Percentiles rank a stretch among this genome's conserved stretches.
Conservation (phyloP, 2,329 filamentous ascomycete genomes). For the Cytospora schulzeri region DNA sequence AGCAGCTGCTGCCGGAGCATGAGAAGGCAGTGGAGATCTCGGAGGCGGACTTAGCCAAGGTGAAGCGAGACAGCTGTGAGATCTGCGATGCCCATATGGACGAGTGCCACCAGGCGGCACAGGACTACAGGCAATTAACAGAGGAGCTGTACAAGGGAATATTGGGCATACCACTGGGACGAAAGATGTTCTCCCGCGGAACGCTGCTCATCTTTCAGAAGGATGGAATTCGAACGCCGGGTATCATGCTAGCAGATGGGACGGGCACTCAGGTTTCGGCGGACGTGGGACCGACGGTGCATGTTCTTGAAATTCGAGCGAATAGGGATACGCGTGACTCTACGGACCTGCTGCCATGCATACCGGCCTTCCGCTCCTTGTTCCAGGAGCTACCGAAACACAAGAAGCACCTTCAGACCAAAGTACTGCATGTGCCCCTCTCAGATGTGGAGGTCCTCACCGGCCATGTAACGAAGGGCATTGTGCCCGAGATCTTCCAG, state of each 20-base stretch:
- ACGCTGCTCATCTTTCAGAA: slow-evolving; percentile 82
- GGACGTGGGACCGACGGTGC: slow-evolving; percentile 64
- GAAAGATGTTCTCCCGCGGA: slow-evolving; percentile 74
- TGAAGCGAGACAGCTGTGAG: slow-evolving; percentile 81
- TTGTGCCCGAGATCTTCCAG: slow-evolving; percentile 61
- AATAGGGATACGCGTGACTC: slow-evolving; percentile 70
- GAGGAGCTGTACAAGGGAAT: slow-evolving; percentile 76
- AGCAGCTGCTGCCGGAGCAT: slow-evolving; percentile 90
- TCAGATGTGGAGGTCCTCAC: slow-evolving; percentile 85
- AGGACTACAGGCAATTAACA: slow-evolving; percentile 80
- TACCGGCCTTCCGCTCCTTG: slow-evolving; percentile 68
- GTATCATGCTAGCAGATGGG: slow-evolving; percentile 78
- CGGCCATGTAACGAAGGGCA: slow-evolving; percentile 61
- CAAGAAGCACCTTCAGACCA: slow-evolving; percentile 68
- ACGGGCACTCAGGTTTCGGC: slow-evolving; percentile 59
- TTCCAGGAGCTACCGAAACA: slow-evolving; percentile 69
- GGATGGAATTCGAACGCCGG: slow-evolving; percentile 80
- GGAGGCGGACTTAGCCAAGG: slow-evolving; percentile 86
- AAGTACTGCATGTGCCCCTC: slow-evolving; percentile 70
- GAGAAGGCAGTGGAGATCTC: slow-evolving; percentile 92
- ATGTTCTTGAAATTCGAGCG: slow-evolving; percentile 76
- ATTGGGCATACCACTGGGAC: slow-evolving; percentile 78
- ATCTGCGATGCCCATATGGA: slow-evolving; percentile 82
- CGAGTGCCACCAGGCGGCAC: slow-evolving; percentile 76
- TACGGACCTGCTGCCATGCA: slow-evolving; percentile 84